These are phyloP conservation scores for Aspergillus hortae DNA, from an alignment of 2,329 filamentous ascomycete species.

Conservation along the genomic window DNA sequence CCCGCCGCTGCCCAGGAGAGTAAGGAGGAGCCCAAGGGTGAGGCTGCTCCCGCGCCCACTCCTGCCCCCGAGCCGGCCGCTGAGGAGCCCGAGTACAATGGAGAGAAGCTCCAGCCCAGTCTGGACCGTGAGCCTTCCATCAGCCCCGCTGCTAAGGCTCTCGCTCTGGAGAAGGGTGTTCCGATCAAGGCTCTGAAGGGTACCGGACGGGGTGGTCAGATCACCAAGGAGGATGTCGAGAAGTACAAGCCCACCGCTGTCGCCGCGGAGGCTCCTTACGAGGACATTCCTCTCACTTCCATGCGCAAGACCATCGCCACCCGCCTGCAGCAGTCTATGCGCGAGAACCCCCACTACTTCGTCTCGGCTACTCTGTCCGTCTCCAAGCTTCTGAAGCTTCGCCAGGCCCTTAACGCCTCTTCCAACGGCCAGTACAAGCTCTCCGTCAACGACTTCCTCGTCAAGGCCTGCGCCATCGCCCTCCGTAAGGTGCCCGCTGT, in stretches of 20 bases:
- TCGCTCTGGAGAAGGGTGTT: slow-evolving; percentile 82
- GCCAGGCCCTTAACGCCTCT: slow-evolving; percentile 83
- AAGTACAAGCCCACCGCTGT: slow-evolving; percentile 64
- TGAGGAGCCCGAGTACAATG: slow-evolving; percentile 68
- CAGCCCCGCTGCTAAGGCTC: slow-evolving; percentile 69
- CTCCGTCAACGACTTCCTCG: slow-evolving; percentile 98
- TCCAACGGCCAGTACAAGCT: slow-evolving; percentile 96
- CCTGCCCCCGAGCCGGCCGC: slow-evolving; percentile 47
- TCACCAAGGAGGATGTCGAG: slow-evolving; percentile 91
- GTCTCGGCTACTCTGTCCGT: slow-evolving; percentile 90
- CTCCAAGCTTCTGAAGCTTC: slow-evolving; percentile 91
- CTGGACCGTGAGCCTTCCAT: slow-evolving; percentile 78
- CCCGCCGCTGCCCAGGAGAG: slow-evolving; percentile 61
- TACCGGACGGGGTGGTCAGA: slow-evolving; percentile 76
- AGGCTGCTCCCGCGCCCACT: slow-evolving; percentile 56
- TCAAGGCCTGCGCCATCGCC: slow-evolving; percentile 89
- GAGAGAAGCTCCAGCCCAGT: slow-evolving; percentile 74
- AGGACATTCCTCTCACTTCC: slow-evolving; percentile 77
- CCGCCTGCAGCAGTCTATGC: slow-evolving; percentile 82
- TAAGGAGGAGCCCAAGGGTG: slow-evolving; percentile 51
- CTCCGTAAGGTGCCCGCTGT: slow-evolving; percentile 91
- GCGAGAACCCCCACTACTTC: slow-evolving; percentile 98
- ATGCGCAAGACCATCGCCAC: slow-evolving; percentile 98
- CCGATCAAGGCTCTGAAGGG: slow-evolving; percentile 78
- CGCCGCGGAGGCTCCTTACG: slow-evolving; percentile 64